Percentiles rank a stretch among this genome's conserved stretches.
These are phyloP conservation scores for Trichophyton mentagrophytes DNA, from an alignment of 2,329 filamentous ascomycete genomes.

Conservation along the genomic window DNA sequence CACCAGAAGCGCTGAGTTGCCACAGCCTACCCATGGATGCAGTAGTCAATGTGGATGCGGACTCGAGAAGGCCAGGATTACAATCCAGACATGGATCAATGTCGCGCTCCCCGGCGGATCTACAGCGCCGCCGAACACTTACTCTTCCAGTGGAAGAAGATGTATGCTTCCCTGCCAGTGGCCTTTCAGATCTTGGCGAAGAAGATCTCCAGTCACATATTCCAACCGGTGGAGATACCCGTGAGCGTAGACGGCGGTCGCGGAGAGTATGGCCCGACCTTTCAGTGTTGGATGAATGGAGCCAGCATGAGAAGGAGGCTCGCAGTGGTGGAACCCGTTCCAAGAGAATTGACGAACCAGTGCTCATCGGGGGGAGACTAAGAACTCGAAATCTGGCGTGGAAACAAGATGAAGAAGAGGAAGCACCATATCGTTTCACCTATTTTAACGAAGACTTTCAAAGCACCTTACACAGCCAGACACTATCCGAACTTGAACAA, in stretches of 20 bases:
- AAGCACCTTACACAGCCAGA: conserved; percentile 91
- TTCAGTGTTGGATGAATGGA: conserved; percentile 75
- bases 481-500: conserved; percentile 83
- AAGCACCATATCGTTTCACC: conserved; percentile 85
- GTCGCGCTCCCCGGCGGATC: conserved; percentile 25
- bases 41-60: conserved; percentile 34
- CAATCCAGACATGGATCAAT: conserved; percentile 30
- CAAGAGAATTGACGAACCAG: conserved; percentile 86
- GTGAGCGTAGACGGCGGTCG: conserved; percentile 43
- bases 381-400: conserved; percentile 68
- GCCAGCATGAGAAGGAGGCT: conserved; percentile 75
- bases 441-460: conserved; percentile 98
- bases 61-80: conserved; percentile 14
- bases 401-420: conserved; percentile 79
- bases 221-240: conserved; percentile 33
- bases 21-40: conserved; percentile 24
- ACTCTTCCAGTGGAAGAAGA: conserved; percentile 63
- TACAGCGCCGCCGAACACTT: conserved; percentile 44
- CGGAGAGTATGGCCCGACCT: conserved; percentile 77
- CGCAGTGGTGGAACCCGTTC: conserved; percentile 68
- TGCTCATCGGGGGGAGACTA: conserved; percentile 79
- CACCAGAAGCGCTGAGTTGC: conserved; percentile 22
- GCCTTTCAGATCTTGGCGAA: conserved; percentile 66
- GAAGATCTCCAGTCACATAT: conserved; percentile 51
- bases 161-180: conserved; percentile 78